A percentile compares a stretch with the other conserved stretches of the same genome.
Evolutionary conservation across 2,329 filamentous ascomycete genomes (phyloP).

Genomic region (Pestalotiopsis sp.): DNA sequence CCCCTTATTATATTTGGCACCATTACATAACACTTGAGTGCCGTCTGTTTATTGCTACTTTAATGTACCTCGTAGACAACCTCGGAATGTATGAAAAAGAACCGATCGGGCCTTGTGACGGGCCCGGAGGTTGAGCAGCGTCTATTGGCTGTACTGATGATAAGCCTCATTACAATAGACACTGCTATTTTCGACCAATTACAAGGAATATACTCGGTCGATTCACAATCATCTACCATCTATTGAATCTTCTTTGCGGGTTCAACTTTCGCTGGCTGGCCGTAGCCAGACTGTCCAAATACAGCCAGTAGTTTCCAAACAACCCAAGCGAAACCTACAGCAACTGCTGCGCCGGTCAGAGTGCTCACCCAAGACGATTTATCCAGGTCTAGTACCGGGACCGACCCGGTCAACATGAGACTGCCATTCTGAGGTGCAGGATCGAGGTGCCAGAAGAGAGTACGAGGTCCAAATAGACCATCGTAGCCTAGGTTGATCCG

Average conservation of each 20-base stretch:
- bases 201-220: background rate
- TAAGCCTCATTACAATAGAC: too few relatives aligned
- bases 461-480: constrained; percentile 72
- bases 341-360: constrained; percentile 62
- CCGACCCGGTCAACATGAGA: constrained; percentile 58
- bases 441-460: constrained; percentile 80
- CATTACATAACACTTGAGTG: constrained; percentile 2
- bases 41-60: background rate
- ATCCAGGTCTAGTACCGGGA: constrained; percentile 67
- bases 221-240: background rate
- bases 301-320: constrained; percentile 57
- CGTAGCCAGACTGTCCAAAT: constrained; percentile 36
- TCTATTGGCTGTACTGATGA: too few relatives aligned
- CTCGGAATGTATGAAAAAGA: background rate
- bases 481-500: constrained; percentile 85
- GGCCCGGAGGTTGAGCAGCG: background rate
- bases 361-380: constrained; percentile 48
- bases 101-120: background rate
- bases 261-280: constrained; percentile 19
- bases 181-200: too few relatives aligned
- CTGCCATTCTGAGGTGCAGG: constrained; percentile 44
- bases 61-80: background rate
- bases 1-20: background rate
- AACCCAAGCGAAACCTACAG: constrained; percentile 71
- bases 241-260: constrained; percentile 30